Percentiles rank a stretch among this genome's conserved stretches.
Evolutionary conservation across 2,329 filamentous ascomycete species (phyloP).

Genomic region (Chlorencoelia australis): DNA sequence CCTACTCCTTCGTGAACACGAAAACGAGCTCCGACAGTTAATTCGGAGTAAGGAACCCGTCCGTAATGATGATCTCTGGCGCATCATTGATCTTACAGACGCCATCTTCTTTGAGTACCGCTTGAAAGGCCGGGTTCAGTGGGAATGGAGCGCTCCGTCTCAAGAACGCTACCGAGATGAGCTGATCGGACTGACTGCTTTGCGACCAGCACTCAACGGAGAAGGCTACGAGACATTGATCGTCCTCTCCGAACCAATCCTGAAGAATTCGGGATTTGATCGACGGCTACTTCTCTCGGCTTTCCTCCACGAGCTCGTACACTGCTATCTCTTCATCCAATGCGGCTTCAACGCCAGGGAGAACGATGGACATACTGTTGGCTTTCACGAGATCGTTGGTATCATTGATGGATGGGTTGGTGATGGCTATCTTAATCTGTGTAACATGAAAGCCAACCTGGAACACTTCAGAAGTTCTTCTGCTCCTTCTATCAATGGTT

Average conservation of each 20-base stretch:
- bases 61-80: slow-evolving; percentile 45
- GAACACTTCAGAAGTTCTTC: slow-evolving; percentile 41
- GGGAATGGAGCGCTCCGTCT: slow-evolving; percentile 45
- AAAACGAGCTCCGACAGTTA: slow-evolving; percentile 22
- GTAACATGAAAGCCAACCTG: slow-evolving; percentile 52
- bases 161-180: slow-evolving; percentile 41
- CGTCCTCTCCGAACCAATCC: slow-evolving; percentile 48
- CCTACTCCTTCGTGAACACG: slow-evolving; percentile 9
- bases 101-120: slow-evolving; percentile 51
- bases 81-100: slow-evolving; percentile 51
- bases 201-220: slow-evolving; percentile 33
- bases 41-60: slow-evolving; percentile 40
- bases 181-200: slow-evolving; percentile 53
- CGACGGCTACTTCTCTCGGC: slow-evolving; percentile 52
- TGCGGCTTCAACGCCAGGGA: slow-evolving; percentile 47
- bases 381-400: slow-evolving; percentile 47
- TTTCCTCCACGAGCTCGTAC: slow-evolving; percentile 57
- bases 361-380: slow-evolving; percentile 49
- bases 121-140: slow-evolving; percentile 46
- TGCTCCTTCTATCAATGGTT: too few species aligned
- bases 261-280: slow-evolving; percentile 42
- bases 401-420: slow-evolving; percentile 53
- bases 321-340: slow-evolving; percentile 54
- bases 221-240: slow-evolving; percentile 56
- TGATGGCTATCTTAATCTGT: slow-evolving; percentile 41